Conservation (phyloP, 805 yeast species). For the fission yeast (Schizosaccharomyces pombe) region DNA sequence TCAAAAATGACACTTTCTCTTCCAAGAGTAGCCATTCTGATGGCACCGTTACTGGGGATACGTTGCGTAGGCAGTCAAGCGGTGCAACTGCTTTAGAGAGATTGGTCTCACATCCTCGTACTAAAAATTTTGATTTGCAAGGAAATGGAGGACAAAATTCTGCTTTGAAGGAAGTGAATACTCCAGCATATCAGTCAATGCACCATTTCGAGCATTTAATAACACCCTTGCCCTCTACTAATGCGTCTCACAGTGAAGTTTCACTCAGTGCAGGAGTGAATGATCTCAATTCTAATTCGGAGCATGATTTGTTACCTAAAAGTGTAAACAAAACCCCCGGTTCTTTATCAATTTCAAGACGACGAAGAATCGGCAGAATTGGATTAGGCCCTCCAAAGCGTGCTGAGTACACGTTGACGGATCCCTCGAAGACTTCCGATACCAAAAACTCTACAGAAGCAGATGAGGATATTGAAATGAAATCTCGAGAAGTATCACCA, state of each 20-base stretch:
- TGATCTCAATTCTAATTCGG: no score
- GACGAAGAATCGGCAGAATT: not conserved
- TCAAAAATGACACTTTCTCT: not conserved
- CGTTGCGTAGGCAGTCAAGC: not conserved
- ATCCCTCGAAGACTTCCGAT: not conserved
- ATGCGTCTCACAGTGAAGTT: no score
- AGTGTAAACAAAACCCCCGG: not conserved
- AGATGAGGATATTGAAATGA: not conserved
- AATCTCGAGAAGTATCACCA: no score
- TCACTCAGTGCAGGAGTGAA: no score
- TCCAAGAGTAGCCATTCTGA: not conserved
- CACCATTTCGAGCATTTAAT: no score
- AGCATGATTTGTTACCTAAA: not conserved
- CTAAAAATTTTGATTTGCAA: no score
- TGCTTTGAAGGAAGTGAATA: no score
- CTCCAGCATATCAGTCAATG: no score
- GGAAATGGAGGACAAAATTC: no score
- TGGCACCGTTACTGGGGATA: not conserved
- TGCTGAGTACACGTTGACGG: not conserved
- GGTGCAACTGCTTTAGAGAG: not conserved
- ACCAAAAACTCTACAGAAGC: not conserved
- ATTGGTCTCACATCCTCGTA: not conserved
- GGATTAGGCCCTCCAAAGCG: not conserved
- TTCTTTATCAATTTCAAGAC: not conserved
- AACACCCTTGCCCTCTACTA: no score